Evolutionary conservation across 179 eudicot genomes (phyloP).

Genomic region (Nepenthes alata): DNA sequence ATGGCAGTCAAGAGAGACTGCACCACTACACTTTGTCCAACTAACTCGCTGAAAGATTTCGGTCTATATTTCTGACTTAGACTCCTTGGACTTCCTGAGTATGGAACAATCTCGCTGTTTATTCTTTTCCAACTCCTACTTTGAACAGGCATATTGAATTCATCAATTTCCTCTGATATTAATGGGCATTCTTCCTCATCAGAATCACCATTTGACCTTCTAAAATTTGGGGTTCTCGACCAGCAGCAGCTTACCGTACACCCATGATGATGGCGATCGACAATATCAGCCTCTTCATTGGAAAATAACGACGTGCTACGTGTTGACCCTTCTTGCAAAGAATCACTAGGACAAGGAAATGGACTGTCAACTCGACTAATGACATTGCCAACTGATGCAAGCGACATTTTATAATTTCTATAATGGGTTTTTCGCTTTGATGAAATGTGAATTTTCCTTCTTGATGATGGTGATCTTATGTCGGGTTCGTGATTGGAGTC

Average conservation of each 20-base stretch:
- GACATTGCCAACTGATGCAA: constrained; percentile 47
- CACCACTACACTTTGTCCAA: constrained; percentile 57
- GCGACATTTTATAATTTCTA: constrained; percentile 23
- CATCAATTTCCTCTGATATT: constrained; percentile 41
- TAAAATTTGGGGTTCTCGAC: constrained; percentile 57
- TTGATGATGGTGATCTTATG: constrained; percentile 21
- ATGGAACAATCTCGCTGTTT: constrained; percentile 25
- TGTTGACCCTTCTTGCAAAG: constrained; percentile 28
- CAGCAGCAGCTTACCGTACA: constrained; percentile 80
- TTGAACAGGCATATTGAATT: constrained; percentile 23
- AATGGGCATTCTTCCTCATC: constrained; percentile 59
- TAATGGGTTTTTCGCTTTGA: constrained; percentile 20
- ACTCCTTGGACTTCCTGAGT: constrained; percentile 53
- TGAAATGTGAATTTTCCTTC: constrained; percentile 16
- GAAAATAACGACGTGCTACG: constrained; percentile 33
- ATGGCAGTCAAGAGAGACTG: constrained; percentile 65
- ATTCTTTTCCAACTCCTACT: constrained; percentile 34
- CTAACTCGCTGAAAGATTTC: constrained; percentile 56
- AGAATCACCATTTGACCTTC: constrained; percentile 32
- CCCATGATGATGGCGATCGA: constrained; percentile 39
- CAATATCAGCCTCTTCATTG: constrained; percentile 43
- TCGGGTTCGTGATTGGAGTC: constrained; percentile 49
- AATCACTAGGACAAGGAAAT: constrained; percentile 35
- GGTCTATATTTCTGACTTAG: constrained; percentile 74
- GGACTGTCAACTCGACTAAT: constrained; percentile 59